Evolutionary conservation across 331 rosid genomes (phyloP).

Genomic region (Telfairia occidentalis): DNA sequence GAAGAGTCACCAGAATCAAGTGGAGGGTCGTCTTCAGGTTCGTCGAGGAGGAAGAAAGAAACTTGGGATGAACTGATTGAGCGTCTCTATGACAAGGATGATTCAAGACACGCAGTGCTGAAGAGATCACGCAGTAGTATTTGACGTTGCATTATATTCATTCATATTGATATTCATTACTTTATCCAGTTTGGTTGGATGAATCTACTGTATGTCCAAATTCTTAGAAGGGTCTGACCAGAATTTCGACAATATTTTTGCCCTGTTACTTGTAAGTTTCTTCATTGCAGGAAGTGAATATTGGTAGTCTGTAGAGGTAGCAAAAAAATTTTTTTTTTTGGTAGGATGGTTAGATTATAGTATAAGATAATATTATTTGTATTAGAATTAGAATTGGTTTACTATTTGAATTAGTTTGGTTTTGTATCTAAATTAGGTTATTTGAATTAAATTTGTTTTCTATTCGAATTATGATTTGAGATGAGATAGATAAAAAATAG

Average conservation of each 20-base stretch:
- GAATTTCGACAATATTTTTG: not conserved
- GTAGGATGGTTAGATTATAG: too few relatives aligned
- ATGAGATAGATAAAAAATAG: too few relatives aligned
- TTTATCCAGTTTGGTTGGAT: not conserved
- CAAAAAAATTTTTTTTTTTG: not conserved
- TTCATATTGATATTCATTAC: not conserved
- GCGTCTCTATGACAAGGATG: conserved; percentile 41
- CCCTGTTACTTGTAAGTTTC: not conserved
- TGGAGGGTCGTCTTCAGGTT: conserved; percentile 36
- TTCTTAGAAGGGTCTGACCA: not conserved
- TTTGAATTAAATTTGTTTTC: too few relatives aligned
- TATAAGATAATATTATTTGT: too few relatives aligned
- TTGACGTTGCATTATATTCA: not conserved
- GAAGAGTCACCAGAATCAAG: conserved; percentile 26
- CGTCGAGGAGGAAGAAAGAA: conserved; percentile 35
- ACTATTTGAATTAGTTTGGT: too few relatives aligned
- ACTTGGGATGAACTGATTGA: conserved; percentile 51
- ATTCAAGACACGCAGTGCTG: conserved; percentile 31
- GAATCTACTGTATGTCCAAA: not conserved
- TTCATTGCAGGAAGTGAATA: not conserved
- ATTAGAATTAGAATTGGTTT: too few relatives aligned
- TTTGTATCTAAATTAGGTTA: too few relatives aligned
- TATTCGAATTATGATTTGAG: too few relatives aligned
- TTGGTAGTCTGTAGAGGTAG: not conserved
- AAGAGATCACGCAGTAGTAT: conserved; percentile 26